phyloP scores from a whole-genome alignment of 192 early-diverging fungal species.

The Chytriomyces sp. region DNA sequence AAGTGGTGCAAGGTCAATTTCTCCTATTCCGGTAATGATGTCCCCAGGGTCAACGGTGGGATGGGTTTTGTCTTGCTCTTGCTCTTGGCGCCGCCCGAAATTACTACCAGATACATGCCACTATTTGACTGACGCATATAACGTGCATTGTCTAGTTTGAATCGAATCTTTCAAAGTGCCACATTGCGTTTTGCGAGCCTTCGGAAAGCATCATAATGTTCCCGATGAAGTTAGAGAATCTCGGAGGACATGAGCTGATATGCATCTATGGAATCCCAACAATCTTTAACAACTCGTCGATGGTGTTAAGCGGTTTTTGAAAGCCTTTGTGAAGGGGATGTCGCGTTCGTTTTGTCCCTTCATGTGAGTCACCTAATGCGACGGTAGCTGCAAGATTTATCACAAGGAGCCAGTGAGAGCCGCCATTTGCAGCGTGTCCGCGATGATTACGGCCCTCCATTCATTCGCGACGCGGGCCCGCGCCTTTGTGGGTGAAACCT shows the following conservation, averaged over 20 bases:
- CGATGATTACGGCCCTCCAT: conserved; percentile 9
- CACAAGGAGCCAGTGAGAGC: conserved; percentile 16
- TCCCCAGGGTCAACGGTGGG: conserved; percentile 4
- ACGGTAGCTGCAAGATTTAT: neutral
- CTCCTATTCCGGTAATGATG: conserved; percentile 5
- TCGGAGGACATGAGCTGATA: neutral
- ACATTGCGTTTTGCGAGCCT: neutral
- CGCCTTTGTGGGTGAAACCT: neutral
- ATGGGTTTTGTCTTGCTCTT: neutral
- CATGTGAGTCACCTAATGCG: neutral
- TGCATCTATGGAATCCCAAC: conserved; percentile 14
- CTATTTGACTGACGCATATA: neutral
- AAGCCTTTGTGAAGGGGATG: conserved; percentile 21
- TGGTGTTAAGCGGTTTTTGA: conserved; percentile 24
- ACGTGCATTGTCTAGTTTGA: neutral
- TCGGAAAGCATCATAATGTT: conserved; percentile 23
- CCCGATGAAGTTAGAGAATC: conserved; percentile 18
- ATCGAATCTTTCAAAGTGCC: neutral
- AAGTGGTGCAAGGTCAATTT: conserved; percentile 1
- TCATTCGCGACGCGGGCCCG: neutral
- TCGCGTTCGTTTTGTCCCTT: conserved; percentile 23
- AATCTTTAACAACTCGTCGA: conserved; percentile 5
- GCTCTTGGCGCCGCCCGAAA: neutral
- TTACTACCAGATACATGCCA: neutral
- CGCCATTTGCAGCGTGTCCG: conserved; percentile 14